These are phyloP conservation scores for Hyaloscypha bicolor DNA, from an alignment of 495 filamentous ascomycete species.

Conservation along the genomic window DNA sequence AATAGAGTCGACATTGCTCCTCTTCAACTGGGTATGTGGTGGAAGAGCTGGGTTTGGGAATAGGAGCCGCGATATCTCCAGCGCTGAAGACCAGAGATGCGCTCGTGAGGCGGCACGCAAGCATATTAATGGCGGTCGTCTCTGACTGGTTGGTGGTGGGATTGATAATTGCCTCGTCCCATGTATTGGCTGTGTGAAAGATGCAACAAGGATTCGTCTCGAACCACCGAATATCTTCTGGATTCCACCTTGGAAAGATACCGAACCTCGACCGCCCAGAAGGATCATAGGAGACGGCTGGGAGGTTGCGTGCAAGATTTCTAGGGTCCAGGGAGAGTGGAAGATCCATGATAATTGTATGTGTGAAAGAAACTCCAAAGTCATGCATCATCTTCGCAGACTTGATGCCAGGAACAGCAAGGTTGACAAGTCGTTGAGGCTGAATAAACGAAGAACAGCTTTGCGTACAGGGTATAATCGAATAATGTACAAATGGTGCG, in stretches of 20 bases:
- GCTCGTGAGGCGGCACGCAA: constrained; percentile 63
- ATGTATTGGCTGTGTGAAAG: constrained; percentile 69
- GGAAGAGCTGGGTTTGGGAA: constrained; percentile 34
- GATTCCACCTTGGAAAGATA: constrained; percentile 60
- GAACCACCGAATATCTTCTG: constrained; percentile 60
- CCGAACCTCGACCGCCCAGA: constrained; percentile 58
- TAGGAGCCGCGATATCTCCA: constrained; percentile 54
- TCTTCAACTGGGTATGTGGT: constrained; percentile 43
- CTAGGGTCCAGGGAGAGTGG: constrained; percentile 63
- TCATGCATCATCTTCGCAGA: constrained; percentile 73
- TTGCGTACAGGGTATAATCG: constrained; percentile 49
- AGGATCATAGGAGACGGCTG: constrained; percentile 58
- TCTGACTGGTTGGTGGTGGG: constrained; percentile 1
- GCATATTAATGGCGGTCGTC: constrained; percentile 53
- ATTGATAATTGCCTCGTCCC: constrained; percentile 45
- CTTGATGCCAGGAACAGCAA: constrained; percentile 53
- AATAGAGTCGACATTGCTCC: constrained; percentile 68
- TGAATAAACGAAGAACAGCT: constrained; percentile 24
- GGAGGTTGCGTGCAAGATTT: constrained; percentile 52
- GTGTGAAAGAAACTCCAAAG: constrained; percentile 60
- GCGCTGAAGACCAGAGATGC: constrained; percentile 60
- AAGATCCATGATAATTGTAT: constrained; percentile 68
- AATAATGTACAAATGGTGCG: constrained; percentile 66
- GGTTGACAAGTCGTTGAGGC: constrained; percentile 41
- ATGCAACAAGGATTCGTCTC: constrained; percentile 64